These are phyloP conservation scores for Sordaria brevicollis DNA, from an alignment of 495 filamentous ascomycete species.

Conservation along the genomic window DNA sequence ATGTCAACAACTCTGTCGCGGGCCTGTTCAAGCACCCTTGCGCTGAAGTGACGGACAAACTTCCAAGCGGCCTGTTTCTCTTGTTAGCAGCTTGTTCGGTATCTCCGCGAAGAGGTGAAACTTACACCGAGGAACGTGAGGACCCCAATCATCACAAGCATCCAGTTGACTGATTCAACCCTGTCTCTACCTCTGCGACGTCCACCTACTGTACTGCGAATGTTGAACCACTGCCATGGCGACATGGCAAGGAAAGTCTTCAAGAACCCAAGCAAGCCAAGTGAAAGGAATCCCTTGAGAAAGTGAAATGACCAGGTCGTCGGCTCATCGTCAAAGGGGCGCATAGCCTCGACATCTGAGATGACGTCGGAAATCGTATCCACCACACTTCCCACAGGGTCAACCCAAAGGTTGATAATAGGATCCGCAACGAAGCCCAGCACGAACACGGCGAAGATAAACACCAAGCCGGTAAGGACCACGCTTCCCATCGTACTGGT, in stretches of 20 bases:
- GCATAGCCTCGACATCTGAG: slow-evolving; percentile 22
- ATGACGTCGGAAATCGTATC: slow-evolving; percentile 29
- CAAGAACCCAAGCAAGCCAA: slow-evolving; percentile 76
- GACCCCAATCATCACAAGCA: slow-evolving; percentile 70
- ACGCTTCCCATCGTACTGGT: slow-evolving; percentile 56
- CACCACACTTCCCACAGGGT: slow-evolving; percentile 46
- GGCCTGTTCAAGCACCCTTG: slow-evolving; percentile 58
- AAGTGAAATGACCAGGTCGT: slow-evolving; percentile 71
- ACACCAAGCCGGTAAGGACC: slow-evolving; percentile 55
- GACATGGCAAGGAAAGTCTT: slow-evolving; percentile 67
- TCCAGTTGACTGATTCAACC: slow-evolving; percentile 61
- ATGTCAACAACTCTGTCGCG: slow-evolving; percentile 77
- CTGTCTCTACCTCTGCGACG: slow-evolving; percentile 60
- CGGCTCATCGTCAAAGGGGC: slow-evolving; percentile 33
- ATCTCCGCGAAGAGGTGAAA: slow-evolving; percentile 1
- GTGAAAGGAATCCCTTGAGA: slow-evolving; percentile 70
- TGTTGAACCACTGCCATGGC: slow-evolving; percentile 66
- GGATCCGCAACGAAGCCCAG: slow-evolving; percentile 89
- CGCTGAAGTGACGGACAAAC: slow-evolving; percentile 59
- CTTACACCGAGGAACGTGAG: slow-evolving; percentile 74
- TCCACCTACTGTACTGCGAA: slow-evolving; percentile 43
- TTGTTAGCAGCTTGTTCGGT: slow-evolving; percentile 13
- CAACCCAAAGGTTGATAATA: slow-evolving; percentile 78
- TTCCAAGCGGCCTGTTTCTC: slow-evolving; percentile 63
- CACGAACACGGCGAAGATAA: slow-evolving; percentile 60